Conservation (phyloP, 2,329 filamentous ascomycete species). For the Nemania serpens region DNA sequence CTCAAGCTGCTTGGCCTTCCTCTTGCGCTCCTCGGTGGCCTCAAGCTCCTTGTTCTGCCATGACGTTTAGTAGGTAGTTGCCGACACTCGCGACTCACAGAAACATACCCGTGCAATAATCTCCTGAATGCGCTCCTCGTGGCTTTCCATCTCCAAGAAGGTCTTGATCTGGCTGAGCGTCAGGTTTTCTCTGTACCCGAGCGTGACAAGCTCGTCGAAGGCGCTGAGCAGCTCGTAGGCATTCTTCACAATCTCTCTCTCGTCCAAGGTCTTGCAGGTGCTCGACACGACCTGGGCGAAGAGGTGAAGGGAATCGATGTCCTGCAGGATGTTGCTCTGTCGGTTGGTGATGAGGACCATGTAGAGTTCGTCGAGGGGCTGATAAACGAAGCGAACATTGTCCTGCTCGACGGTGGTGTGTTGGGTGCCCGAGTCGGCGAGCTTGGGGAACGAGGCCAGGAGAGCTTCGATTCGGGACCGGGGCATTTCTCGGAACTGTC, state of each 20-base stretch:
- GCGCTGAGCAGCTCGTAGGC: conserved; percentile 95
- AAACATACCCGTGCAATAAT: conserved; percentile 82
- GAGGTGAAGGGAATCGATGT: conserved; percentile 96
- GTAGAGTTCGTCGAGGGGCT: conserved; percentile 98
- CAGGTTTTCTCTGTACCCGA: conserved; percentile 95
- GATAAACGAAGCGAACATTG: conserved; percentile 99
- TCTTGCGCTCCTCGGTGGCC: conserved; percentile 96
- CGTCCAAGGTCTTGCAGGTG: conserved; percentile 94
- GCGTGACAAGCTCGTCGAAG: conserved; percentile 94
- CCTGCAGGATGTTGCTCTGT: conserved; percentile 98
- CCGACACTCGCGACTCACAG: background rate
- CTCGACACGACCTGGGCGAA: conserved; percentile 97
- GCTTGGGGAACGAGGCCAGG: conserved; percentile 95
- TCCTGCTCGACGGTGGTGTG: conserved; percentile 99
- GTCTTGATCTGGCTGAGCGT: conserved; percentile 98
- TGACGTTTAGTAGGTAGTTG: conserved; percentile 22
- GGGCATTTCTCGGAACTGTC: conserved; percentile 97
- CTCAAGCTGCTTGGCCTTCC: conserved; percentile 97
- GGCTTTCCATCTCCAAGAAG: conserved; percentile 98
- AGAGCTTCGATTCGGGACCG: conserved; percentile 95
- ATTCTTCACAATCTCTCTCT: conserved; percentile 92
- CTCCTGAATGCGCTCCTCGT: conserved; percentile 98
- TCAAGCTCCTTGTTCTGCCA: conserved; percentile 95
- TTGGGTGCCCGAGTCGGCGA: conserved; percentile 93
- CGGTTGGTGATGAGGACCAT: conserved; percentile 99